These are phyloP conservation scores for Cymbopogon citratus DNA, from an alignment of 176 grass and related monocot genomes.

Conservation along the genomic window DNA sequence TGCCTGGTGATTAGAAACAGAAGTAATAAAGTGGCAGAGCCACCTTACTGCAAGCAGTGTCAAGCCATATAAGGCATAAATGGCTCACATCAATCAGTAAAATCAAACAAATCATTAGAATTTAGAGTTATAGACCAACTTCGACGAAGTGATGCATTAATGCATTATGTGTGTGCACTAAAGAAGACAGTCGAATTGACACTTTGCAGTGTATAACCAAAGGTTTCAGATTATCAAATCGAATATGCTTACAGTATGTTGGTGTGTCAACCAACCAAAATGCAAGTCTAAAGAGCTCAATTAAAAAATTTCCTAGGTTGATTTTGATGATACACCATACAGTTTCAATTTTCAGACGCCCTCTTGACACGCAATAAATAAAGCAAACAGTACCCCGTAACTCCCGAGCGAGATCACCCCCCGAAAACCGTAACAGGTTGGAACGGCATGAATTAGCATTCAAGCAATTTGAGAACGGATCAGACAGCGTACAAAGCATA, in stretches of 20 bases:
- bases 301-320: neutral
- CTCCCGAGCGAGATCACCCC: neutral
- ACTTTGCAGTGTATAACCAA: neutral
- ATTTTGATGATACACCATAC: neutral
- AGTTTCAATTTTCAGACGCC: neutral
- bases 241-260: neutral
- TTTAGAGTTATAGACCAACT: neutral
- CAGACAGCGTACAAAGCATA: neutral
- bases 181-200: neutral
- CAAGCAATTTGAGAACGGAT: neutral
- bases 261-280: neutral
- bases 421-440: neutral
- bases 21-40: neutral
- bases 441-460: neutral
- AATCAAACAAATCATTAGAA: neutral
- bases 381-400: neutral
- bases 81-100: neutral
- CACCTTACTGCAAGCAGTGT: neutral
- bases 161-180: neutral
- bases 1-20: neutral
- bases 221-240: neutral
- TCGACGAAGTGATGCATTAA: neutral
- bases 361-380: neutral
- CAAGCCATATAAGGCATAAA: neutral
- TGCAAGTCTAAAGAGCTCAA: neutral